Evolutionary conservation across 2,329 filamentous ascomycete species (phyloP).

Genomic region (Fonsecaea pedrosoi): DNA sequence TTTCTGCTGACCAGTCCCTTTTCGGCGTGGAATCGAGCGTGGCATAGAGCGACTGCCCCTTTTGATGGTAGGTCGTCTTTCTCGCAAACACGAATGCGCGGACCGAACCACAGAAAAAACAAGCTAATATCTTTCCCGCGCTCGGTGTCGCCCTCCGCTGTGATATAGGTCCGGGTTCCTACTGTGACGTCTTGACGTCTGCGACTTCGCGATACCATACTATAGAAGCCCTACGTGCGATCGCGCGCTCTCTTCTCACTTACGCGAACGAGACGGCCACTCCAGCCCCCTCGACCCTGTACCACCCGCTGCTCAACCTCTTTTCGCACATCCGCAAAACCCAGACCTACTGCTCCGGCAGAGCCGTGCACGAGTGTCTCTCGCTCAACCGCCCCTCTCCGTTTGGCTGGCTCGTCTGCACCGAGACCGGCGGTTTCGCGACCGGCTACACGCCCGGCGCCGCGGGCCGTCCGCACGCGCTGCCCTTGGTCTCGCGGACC

Average conservation of each 20-base stretch:
- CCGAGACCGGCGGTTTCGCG: conserved; percentile 11
- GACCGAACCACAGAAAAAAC: background rate
- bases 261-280: conserved; percentile 20
- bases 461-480: conserved; percentile 35
- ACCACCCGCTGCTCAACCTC: conserved; percentile 21
- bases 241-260: conserved; percentile 1
- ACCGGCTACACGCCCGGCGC: conserved; percentile 21
- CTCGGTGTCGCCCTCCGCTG: background rate
- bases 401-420: conserved; percentile 13
- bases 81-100: too few species aligned
- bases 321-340: conserved; percentile 1
- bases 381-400: background rate
- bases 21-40: conserved; percentile 57
- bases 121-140: too few species aligned
- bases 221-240: conserved; percentile 47
- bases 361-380: conserved; percentile 4
- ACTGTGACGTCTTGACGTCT: background rate
- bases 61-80: background rate
- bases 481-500: conserved; percentile 74
- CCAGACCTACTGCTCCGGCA: conserved; percentile 6
- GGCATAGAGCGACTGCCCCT: conserved; percentile 47
- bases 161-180: background rate
- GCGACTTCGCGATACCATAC: background rate
- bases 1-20: conserved; percentile 55
- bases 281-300: background rate